Evolutionary conservation across 495 filamentous ascomycete species (phyloP), one percentile per base, ranked within the genome.

Genomic region (Glarea lozoyensis): DNA sequence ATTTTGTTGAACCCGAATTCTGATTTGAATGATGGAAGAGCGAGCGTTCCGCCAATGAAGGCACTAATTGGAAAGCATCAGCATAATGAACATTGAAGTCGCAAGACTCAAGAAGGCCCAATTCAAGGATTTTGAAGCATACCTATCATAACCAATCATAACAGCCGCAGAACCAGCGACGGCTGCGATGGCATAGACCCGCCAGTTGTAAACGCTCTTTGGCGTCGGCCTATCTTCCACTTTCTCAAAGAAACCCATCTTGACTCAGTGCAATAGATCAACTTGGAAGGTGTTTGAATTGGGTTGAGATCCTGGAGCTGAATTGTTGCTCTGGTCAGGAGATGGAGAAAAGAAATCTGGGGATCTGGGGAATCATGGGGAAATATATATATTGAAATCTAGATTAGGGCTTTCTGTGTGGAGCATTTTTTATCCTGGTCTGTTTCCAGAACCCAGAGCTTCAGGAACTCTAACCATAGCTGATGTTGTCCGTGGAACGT

Each of bases 91-190:
- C n/a, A n/a, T n/a, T n/a, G n/a, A n/a, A n/a, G n/a, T n/a, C n/a
- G n/a, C n/a, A n/a, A n/a, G n/a, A n/a, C n/a, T n/a, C n/a, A n/a
- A n/a, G n/a, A n/a, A n/a, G n/a, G n/a, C n/a, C n/a, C n/a, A n/a
- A n/a, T n/a, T n/a, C n/a, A n/a, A n/a, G n/a, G n/a, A n/a, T n/a
- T n/a, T n/a, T n/a, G n/a, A n/a, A n/a, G n/a, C n/a, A n/a, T n/a
- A n/a, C n/a, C n/a, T 73, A 49, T 82, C 79, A 55, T 83, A 85
- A 25, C 82, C 81, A 50, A 81, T 84, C 74, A 76, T 83, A 47
- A 78, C 79, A 48, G 81, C 75, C 48, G 78, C 80, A 48, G 80
- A 82, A 27, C 77, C 79, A 21, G 80, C 79, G 27, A 83, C 65
- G 17, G 66, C 62, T 4, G 79, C 78, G 34, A 69, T 75, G 16